phyloP scores from a whole-genome alignment of 345 rosid genomes.

The Rhodamnia argentea region DNA sequence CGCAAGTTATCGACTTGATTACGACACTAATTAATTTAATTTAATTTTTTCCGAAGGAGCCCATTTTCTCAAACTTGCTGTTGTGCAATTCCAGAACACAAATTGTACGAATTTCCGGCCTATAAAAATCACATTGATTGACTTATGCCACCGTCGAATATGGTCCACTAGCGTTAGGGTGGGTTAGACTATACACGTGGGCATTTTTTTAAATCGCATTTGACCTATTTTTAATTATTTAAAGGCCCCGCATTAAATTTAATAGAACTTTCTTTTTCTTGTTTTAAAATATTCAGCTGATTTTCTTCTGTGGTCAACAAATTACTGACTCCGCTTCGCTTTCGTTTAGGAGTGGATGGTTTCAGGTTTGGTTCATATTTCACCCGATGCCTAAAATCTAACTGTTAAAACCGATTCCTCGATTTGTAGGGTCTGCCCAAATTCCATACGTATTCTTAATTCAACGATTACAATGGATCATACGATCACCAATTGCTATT shows the following conservation, averaged over 20 bases:
- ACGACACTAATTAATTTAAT: not conserved
- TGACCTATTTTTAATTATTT: not conserved
- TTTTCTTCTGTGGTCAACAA: not conserved
- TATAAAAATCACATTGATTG: not conserved
- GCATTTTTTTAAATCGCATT: not conserved
- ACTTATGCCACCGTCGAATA: not conserved
- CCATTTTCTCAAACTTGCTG: not conserved
- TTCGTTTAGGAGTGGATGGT: no score
- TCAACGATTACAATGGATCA: no score
- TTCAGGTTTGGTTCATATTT: no score
- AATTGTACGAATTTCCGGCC: not conserved
- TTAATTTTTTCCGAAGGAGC: not conserved
- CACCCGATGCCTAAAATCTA: no score
- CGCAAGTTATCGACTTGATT: not conserved
- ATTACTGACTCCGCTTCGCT: not conserved
- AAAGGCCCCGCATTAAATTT: not conserved
- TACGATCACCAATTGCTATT: no score
- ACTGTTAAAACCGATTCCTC: accelerated
- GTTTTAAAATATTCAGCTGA: not conserved
- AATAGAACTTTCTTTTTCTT: not conserved
- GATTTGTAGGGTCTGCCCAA: no score
- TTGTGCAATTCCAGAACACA: not conserved
- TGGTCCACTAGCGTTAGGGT: not conserved
- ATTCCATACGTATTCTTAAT: no score
- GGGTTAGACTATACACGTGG: not conserved